Percentiles rank a stretch among this genome's conserved stretches.
Conservation (phyloP, 2,329 filamentous ascomycete species). For the Keithomyces neogunnii region DNA sequence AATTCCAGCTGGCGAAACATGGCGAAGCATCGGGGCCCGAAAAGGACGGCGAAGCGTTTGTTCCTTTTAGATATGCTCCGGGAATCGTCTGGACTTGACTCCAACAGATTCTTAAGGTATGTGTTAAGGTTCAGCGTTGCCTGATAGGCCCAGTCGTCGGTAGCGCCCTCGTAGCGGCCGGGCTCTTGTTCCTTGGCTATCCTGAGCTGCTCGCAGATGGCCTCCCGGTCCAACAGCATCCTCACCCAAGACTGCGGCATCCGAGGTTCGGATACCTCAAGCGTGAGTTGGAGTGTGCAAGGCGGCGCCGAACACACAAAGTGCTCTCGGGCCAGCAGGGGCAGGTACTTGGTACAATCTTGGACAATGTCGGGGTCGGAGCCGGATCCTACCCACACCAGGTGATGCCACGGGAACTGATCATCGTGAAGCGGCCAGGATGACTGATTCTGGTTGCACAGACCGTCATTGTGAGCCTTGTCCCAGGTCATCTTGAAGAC, state of each 20-base stretch:
- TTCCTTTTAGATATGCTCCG: conserved; percentile 47
- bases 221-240: conserved; percentile 35
- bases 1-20: conserved; percentile 44
- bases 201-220: conserved; percentile 32
- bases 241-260: conserved; percentile 33
- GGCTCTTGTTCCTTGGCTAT: conserved; percentile 36
- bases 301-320: conserved; percentile 33
- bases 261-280: conserved; percentile 43
- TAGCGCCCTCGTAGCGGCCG: conserved; percentile 35
- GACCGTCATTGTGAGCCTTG: conserved; percentile 14
- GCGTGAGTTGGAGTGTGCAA: conserved; percentile 33
- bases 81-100: conserved; percentile 24
- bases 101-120: conserved; percentile 42
- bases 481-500: conserved; percentile 29
- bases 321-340: conserved; percentile 24
- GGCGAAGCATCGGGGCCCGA: conserved; percentile 39
- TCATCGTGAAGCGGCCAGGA: conserved; percentile 25
- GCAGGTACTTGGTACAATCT: conserved; percentile 28
- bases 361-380: conserved; percentile 14
- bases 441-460: conserved; percentile 24
- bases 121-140: conserved; percentile 38
- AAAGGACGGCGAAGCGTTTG: conserved; percentile 46
- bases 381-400: conserved; percentile 26
- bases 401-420: conserved; percentile 30
- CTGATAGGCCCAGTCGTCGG: conserved; percentile 30